These are phyloP conservation scores for Phytophthora fragariaefolia DNA, from an alignment of 352 stramenopile species.

Conservation along the genomic window DNA sequence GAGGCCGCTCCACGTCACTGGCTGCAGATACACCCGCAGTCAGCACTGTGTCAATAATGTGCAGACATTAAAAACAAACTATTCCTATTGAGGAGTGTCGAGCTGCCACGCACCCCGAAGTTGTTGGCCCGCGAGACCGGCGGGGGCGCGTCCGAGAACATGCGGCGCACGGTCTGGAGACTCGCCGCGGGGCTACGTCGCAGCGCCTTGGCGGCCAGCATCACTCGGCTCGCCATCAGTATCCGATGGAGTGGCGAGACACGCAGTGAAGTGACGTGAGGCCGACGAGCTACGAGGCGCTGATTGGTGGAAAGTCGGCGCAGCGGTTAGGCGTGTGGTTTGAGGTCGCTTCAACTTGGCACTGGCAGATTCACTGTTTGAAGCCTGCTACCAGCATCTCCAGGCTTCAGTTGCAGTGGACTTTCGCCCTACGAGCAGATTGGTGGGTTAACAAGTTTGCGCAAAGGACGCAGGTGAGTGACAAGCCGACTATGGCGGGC, in stretches of 20 bases:
- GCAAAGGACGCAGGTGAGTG: too few relatives aligned
- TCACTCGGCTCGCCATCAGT: slow-evolving; percentile 41
- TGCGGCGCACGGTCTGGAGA: slow-evolving; percentile 24
- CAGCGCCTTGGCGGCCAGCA: slow-evolving; percentile 32
- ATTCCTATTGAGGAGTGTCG: not conserved
- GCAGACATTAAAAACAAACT: not conserved
- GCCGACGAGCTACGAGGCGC: slow-evolving; percentile 1
- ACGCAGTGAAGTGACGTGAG: slow-evolving; percentile 24
- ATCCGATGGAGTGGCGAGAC: slow-evolving; percentile 14
- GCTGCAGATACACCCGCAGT: slow-evolving; percentile 39
- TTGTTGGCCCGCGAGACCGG: slow-evolving; percentile 54
- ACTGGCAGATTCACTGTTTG: too few relatives aligned
- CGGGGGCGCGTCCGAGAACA: slow-evolving; percentile 45
- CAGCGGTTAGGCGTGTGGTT: not conserved
- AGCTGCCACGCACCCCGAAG: slow-evolving; percentile 57
- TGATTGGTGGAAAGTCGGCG: slow-evolving; percentile 16
- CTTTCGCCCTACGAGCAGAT: too few relatives aligned
- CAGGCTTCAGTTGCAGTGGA: too few relatives aligned
- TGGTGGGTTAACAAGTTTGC: too few relatives aligned
- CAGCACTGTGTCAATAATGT: slow-evolving; percentile 6
- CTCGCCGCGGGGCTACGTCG: slow-evolving; percentile 12
- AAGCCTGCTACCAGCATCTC: too few relatives aligned
- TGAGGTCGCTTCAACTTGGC: not conserved
- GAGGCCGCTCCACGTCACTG: slow-evolving; percentile 87
- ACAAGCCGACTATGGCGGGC: too few relatives aligned